Conservation (phyloP, 2,329 filamentous ascomycete species). For the Ophiostoma angusticollis region DNA sequence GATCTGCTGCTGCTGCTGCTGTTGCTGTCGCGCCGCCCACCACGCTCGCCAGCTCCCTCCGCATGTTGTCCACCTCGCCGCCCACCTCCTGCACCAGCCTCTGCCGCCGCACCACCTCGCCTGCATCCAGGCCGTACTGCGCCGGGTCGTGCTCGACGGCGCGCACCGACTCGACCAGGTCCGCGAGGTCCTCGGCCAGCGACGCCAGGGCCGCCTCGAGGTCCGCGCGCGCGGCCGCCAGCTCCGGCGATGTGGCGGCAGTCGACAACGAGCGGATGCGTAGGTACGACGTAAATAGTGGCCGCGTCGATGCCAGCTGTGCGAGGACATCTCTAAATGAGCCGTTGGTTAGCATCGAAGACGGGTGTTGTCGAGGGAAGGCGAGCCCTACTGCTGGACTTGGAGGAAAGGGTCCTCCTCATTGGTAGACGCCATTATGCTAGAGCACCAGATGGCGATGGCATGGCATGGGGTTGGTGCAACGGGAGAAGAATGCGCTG, state of each 20-base stretch:
- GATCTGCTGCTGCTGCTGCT: slow-evolving; percentile 24
- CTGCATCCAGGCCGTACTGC: slow-evolving; percentile 69
- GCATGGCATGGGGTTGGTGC: background rate
- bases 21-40: slow-evolving; percentile 15
- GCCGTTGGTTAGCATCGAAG: background rate
- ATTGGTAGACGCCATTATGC: slow-evolving; percentile 55
- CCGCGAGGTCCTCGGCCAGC: slow-evolving; percentile 71
- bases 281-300: slow-evolving; percentile 86
- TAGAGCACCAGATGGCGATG: background rate
- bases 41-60: slow-evolving; percentile 56
- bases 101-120: slow-evolving; percentile 70
- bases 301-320: slow-evolving; percentile 66
- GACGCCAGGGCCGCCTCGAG: slow-evolving; percentile 52
- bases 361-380: background rate
- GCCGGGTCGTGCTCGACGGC: slow-evolving; percentile 81
- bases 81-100: slow-evolving; percentile 82
- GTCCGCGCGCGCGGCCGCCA: slow-evolving; percentile 62
- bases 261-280: slow-evolving; percentile 82
- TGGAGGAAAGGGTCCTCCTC: slow-evolving; percentile 61
- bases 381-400: slow-evolving; percentile 49
- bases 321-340: slow-evolving; percentile 66
- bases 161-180: slow-evolving; percentile 75
- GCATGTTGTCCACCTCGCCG: slow-evolving; percentile 80
- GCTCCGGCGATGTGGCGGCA: slow-evolving; percentile 63
- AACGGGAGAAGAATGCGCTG: background rate